Evolutionary conservation across 768 basidiomycete species (phyloP).

Genomic region (Crassisporium funariophilum): DNA sequence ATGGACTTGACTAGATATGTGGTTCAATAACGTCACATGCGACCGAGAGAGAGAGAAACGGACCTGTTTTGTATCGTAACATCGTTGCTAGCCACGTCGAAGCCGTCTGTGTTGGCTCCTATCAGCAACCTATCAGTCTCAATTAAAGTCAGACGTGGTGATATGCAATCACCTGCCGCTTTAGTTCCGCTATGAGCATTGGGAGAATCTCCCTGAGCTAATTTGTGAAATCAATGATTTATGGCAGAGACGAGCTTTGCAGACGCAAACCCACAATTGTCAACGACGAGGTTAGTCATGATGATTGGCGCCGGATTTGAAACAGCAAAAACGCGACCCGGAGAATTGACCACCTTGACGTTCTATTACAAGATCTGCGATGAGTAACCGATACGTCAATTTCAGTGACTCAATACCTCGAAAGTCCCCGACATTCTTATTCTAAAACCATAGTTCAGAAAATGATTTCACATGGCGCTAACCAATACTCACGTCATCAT

Average conservation of each 20-base stretch:
- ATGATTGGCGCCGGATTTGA: constrained; percentile 40
- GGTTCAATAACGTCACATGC: background rate
- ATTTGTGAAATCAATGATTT: constrained; percentile 4
- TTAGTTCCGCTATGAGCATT: constrained; percentile 51
- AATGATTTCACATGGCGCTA: too few relatives aligned
- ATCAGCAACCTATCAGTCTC: too few relatives aligned
- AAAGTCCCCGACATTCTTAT: constrained; percentile 38
- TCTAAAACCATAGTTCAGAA: background rate
- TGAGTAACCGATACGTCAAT: constrained; percentile 30
- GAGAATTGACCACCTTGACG: constrained; percentile 44
- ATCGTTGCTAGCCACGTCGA: constrained; percentile 42
- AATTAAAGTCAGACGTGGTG: too few relatives aligned
- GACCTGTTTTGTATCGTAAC: constrained; percentile 46
- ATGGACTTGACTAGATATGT: constrained; percentile 18
- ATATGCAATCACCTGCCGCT: constrained; percentile 41
- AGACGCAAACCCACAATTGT: constrained; percentile 65
- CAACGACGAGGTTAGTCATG: constrained; percentile 52
- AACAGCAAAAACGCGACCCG: constrained; percentile 39
- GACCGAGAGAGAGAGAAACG: too few relatives aligned
- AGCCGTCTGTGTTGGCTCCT: constrained; percentile 55
- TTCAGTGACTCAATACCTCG: constrained; percentile 21
- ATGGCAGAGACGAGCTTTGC: background rate
- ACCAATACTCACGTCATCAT: background rate
- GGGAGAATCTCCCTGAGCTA: constrained; percentile 53
- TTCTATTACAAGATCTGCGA: constrained; percentile 31